A percentile compares a stretch with the other conserved stretches of the same genome.
These are phyloP conservation scores for Immersiporthe knoxdaviesiana DNA, from an alignment of 2,329 filamentous ascomycete species.

Conservation along the genomic window DNA sequence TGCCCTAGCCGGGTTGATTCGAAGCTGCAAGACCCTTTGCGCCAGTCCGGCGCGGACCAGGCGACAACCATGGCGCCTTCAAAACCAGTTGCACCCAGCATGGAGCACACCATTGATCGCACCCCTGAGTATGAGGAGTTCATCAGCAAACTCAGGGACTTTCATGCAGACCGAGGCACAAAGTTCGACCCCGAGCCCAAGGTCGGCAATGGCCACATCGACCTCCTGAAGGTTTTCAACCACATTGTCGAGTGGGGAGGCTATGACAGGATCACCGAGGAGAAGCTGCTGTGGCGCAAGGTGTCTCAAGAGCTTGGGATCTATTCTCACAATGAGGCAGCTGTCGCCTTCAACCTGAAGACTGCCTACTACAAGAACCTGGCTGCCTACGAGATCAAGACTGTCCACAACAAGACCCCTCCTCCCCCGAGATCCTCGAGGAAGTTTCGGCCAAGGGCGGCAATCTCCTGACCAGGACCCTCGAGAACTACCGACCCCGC, in stretches of 20 bases:
- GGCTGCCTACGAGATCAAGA: slow-evolving; percentile 82
- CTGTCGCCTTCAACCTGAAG: slow-evolving; percentile 85
- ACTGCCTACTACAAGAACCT: slow-evolving; percentile 89
- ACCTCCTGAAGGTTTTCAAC: slow-evolving; percentile 78
- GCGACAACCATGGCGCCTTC: slow-evolving; percentile 39
- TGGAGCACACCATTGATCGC: slow-evolving; percentile 54
- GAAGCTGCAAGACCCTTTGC: neutral
- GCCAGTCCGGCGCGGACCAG: slow-evolving; percentile 14
- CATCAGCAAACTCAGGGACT: slow-evolving; percentile 71
- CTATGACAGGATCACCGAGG: slow-evolving; percentile 81
- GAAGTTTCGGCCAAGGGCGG: slow-evolving; percentile 85
- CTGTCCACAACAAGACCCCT: slow-evolving; percentile 76
- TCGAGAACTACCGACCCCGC: slow-evolving; percentile 70
- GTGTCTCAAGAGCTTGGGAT: slow-evolving; percentile 78
- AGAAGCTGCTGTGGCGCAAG: slow-evolving; percentile 85
- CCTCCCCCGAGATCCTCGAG: slow-evolving; percentile 89
- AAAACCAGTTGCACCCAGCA: slow-evolving; percentile 29
- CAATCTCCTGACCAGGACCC: slow-evolving; percentile 74
- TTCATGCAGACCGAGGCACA: slow-evolving; percentile 80
- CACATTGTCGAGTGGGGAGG: slow-evolving; percentile 77
- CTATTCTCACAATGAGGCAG: slow-evolving; percentile 73
- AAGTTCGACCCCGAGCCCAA: slow-evolving; percentile 79
- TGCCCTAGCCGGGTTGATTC: neutral
- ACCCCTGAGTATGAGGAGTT: slow-evolving; percentile 78
- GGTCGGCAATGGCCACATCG: slow-evolving; percentile 75